A percentile compares a stretch with the other conserved stretches of the same genome.
Evolutionary conservation across 1,139 yeast species (phyloP).

Genomic region (Pichia kudriavzevii): DNA sequence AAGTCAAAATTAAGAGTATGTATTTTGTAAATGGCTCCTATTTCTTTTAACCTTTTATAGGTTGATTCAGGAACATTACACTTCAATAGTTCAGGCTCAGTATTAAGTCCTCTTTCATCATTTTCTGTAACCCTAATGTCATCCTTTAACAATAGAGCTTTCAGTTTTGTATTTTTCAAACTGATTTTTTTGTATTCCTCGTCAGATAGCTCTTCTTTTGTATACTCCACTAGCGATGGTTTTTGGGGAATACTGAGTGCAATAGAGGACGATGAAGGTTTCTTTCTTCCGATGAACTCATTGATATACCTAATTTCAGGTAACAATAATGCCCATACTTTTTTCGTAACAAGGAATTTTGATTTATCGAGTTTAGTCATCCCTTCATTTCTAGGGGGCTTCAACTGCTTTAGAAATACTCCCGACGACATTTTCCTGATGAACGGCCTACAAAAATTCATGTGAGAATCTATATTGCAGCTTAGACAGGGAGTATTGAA

Average conservation of each 20-base stretch:
- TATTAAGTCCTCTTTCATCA: slow-evolving; percentile 25
- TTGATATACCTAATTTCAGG: slow-evolving; percentile 60
- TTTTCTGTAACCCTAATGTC: slow-evolving; percentile 36
- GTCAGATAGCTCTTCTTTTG: slow-evolving; percentile 9
- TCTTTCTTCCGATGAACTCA: slow-evolving; percentile 32
- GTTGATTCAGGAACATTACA: slow-evolving; percentile 37
- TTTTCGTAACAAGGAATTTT: slow-evolving; percentile 49
- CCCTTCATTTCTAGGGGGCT: slow-evolving; percentile 64
- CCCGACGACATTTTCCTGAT: slow-evolving; percentile 11
- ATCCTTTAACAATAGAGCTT: slow-evolving; percentile 60
- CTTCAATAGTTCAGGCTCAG: slow-evolving; percentile 12
- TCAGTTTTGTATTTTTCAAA: slow-evolving; percentile 30
- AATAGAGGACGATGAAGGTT: slow-evolving; percentile 30
- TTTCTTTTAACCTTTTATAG: slow-evolving; percentile 38
- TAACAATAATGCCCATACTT: slow-evolving; percentile 60
- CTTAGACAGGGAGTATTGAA: too few species aligned
- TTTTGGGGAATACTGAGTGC: slow-evolving; percentile 56
- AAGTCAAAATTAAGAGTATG: slow-evolving; percentile 58
- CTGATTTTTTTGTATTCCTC: slow-evolving; percentile 19
- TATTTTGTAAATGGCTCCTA: slow-evolving; percentile 41
- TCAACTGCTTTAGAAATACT: slow-evolving; percentile 9
- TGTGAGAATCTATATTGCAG: slow-evolving; percentile 1
- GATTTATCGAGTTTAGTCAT: slow-evolving; percentile 61
- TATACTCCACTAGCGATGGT: slow-evolving; percentile 49
- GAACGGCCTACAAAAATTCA: slow-evolving; percentile 2